These are phyloP conservation scores for Aegilops tauschii DNA, from an alignment of 176 grass and related monocot species.

Conservation along the genomic window DNA sequence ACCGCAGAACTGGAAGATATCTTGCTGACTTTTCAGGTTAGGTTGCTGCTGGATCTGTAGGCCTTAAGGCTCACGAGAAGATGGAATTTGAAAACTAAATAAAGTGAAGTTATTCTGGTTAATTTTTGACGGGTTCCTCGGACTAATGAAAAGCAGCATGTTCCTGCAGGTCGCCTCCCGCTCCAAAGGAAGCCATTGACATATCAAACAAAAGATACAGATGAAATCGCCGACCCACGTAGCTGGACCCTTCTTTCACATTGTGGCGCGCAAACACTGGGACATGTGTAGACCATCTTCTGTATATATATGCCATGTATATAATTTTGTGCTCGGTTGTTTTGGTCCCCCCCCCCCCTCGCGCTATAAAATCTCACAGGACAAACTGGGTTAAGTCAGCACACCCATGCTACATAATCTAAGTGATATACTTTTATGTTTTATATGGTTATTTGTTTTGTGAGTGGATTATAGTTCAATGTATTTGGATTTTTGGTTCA, in stretches of 20 bases:
- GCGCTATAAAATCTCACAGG: background rate
- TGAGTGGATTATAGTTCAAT: background rate
- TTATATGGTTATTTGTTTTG: background rate
- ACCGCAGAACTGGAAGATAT: conserved; percentile 66
- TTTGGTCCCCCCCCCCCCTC: background rate
- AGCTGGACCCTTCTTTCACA: background rate
- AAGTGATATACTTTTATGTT: conserved; percentile 7
- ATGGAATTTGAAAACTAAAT: background rate
- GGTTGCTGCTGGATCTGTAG: background rate
- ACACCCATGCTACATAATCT: background rate
- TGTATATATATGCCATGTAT: conserved; percentile 12
- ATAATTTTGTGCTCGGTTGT: background rate
- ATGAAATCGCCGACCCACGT: conserved; percentile 31
- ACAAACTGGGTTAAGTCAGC: background rate
- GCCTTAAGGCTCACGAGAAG: background rate
- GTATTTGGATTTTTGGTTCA: background rate
- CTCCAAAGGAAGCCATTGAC: conserved; percentile 21
- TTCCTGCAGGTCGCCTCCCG: conserved; percentile 35
- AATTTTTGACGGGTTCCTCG: background rate
- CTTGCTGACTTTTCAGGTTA: conserved; percentile 50
- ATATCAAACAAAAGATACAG: conserved; percentile 39
- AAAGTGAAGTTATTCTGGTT: background rate
- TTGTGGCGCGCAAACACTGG: background rate
- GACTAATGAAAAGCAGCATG: background rate
- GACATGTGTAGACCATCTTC: background rate